These are phyloP conservation scores for Metschnikowia picachoensis DNA, from an alignment of 805 yeast species.

Conservation along the genomic window DNA sequence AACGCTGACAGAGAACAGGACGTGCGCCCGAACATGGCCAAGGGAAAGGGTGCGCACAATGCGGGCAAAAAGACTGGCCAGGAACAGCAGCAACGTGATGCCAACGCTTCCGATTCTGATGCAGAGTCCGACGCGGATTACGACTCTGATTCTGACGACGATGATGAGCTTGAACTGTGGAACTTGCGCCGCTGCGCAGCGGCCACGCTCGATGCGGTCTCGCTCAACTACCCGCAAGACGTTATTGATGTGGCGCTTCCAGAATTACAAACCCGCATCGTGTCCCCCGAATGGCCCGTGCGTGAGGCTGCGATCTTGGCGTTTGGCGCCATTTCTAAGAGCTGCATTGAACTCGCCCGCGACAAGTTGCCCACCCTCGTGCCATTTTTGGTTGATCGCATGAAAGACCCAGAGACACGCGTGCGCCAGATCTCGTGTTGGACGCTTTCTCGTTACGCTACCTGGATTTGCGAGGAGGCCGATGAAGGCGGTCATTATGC, in stretches of 20 bases:
- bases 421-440: constrained; percentile 94
- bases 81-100: too few species aligned
- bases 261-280: constrained; percentile 63
- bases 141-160: constrained; percentile 58
- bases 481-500: constrained; percentile 58
- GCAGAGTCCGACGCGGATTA: constrained; percentile 26
- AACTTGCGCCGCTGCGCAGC: constrained; percentile 91
- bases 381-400: constrained; percentile 78
- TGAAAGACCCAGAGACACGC: constrained; percentile 72
- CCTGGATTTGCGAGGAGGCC: constrained; percentile 77
- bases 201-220: constrained; percentile 81
- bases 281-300: constrained; percentile 75
- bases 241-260: constrained; percentile 73
- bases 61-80: constrained; percentile 18
- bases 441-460: constrained; percentile 83
- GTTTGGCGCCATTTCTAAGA: constrained; percentile 91
- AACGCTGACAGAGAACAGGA: constrained; percentile 85
- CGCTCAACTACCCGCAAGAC: constrained; percentile 61
- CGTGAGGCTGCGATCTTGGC: constrained; percentile 94
- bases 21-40: constrained; percentile 76
- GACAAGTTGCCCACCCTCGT: constrained; percentile 75
- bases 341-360: constrained; percentile 69
- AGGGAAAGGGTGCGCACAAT: constrained; percentile 45
- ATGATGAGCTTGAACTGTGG: constrained; percentile 74
- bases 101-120: constrained; percentile 5